phyloP scores from a whole-genome alignment of 2,329 filamentous ascomycete species.

The Alternaria rosae region DNA sequence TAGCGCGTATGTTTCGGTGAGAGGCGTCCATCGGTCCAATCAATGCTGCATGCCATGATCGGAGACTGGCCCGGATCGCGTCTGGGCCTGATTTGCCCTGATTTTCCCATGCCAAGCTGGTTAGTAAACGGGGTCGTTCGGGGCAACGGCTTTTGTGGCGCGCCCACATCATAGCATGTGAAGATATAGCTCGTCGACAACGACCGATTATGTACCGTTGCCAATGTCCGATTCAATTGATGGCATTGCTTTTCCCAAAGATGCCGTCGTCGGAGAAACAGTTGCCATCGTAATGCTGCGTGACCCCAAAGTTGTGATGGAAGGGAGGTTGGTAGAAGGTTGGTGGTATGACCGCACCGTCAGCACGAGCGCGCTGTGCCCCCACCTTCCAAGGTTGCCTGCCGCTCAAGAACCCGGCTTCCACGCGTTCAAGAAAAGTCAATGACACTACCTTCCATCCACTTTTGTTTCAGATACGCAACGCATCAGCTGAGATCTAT shows the following conservation, averaged over 20 bases:
- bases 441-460: not conserved
- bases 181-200: not conserved
- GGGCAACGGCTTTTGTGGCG: slow-evolving; percentile 10
- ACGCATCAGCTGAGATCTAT: not conserved
- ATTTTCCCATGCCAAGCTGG: not conserved
- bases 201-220: no score
- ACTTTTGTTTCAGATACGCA: not conserved
- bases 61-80: not conserved
- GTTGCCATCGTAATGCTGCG: not conserved
- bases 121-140: slow-evolving; percentile 14
- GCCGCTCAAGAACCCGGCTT: not conserved
- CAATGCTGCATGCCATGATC: not conserved
- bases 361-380: not conserved
- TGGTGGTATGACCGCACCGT: slow-evolving; percentile 1
- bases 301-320: not conserved
- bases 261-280: not conserved
- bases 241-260: not conserved
- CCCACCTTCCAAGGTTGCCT: not conserved
- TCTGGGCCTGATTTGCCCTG: not conserved
- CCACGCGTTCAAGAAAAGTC: not conserved
- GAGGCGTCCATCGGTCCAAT: slow-evolving; percentile 23
- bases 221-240: not conserved
- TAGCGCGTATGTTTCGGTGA: slow-evolving; percentile 18
- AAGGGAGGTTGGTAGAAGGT: not conserved
- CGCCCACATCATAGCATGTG: not conserved